Evolutionary conservation across 2,329 filamentous ascomycete genomes (phyloP), one percentile per base, ranked within the genome.

Genomic region (Fusarium temperatum): DNA sequence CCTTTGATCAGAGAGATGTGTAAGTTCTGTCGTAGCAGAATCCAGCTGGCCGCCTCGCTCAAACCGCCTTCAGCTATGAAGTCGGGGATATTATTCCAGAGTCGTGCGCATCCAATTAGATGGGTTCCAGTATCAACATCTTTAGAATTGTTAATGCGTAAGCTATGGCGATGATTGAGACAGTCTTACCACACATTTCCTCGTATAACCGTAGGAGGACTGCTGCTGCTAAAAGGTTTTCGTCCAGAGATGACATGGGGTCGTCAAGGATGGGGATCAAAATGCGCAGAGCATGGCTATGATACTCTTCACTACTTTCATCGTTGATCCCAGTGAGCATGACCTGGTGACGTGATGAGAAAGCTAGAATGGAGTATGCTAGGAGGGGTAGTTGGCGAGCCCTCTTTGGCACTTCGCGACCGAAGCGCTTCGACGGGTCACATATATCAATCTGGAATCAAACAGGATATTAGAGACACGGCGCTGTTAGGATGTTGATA

Each of bases 11-110:
- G 80, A 1, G 84, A 84, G 28, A 86, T 83, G 66, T 86, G 85
- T 12, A 87, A 81, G 72, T 87, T 85, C 75, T 87, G 86, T 18
- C 86, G 81, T 35, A 87, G 78, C 13, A 85, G 85, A 8, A 87
- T 82, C 82, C 86, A 87, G 71, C 84, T 85, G 2, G 83, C 81
- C 12, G 84, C 84, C 59, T 84, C 82, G 4, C 83, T 82, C n/a
- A 86, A 79, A 1, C 83, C 80, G 11, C 79, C 78, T 22, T 79
- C 74, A 44, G 71, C 74, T 17, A 73, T 74, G 4, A 81, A 73
- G 32, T 68, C 71, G 17, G 80, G 78, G 36, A 78, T 81, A 2
- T 74, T 74, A 36, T 78, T 78, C 32, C 80, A 65, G 1, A 80
- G 60, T 24, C 74, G 72, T 0, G 79, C 75, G 42, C 77, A 78